Evolutionary conservation across 768 basidiomycete genomes (phyloP).

Genomic region (Suillus placidus): DNA sequence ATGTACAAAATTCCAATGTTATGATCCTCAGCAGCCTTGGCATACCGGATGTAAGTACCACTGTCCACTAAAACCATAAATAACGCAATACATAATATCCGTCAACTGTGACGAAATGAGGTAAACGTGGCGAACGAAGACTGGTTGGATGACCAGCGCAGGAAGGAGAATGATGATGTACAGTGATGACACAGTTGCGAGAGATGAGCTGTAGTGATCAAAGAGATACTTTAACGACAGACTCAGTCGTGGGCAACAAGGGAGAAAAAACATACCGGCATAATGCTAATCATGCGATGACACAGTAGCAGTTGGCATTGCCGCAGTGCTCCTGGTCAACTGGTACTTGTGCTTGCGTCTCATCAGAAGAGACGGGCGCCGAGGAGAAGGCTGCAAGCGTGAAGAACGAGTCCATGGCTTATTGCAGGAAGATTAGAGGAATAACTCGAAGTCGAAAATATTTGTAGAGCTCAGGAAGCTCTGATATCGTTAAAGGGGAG

Average conservation of each 20-base stretch:
- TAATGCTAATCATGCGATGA: constrained; percentile 2
- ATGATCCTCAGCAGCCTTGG: not conserved
- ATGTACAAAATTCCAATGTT: not conserved
- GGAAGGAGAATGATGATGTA: not conserved
- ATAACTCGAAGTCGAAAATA: not conserved
- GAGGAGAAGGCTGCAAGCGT: not conserved
- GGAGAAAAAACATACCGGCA: not conserved
- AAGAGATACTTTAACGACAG: not conserved
- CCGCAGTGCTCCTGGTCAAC: not conserved
- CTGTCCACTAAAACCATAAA: not conserved
- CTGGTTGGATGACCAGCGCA: not conserved
- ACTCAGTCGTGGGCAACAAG: not conserved
- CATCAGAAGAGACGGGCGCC: not conserved
- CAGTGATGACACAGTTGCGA: not conserved
- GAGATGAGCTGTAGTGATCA: not conserved
- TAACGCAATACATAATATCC: not conserved
- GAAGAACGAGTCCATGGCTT: constrained; percentile 2
- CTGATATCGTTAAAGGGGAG: not conserved
- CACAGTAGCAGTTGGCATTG: not conserved
- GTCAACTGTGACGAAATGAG: not conserved
- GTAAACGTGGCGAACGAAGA: not conserved
- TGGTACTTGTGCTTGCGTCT: constrained; percentile 7
- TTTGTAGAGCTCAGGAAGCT: not conserved
- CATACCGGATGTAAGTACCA: constrained; percentile 4
- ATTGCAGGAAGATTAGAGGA: not conserved